Evolutionary conservation across 495 filamentous ascomycete species (phyloP).

Genomic region (Aspergillus campestris): DNA sequence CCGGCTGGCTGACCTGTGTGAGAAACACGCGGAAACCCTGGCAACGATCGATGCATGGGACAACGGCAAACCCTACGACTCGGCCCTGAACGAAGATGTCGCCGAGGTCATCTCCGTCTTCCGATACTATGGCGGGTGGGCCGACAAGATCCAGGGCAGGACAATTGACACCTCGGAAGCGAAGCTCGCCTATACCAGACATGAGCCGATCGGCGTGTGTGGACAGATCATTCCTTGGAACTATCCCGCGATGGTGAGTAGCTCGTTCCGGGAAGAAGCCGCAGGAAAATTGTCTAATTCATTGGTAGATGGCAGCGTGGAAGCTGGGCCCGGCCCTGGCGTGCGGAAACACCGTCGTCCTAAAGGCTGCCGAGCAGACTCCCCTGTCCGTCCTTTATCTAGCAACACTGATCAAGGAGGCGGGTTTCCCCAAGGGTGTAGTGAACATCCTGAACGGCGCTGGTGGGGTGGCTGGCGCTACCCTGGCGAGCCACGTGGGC

Average conservation of each 20-base stretch:
- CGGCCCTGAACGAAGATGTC: constrained; percentile 63
- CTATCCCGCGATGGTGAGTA: constrained; percentile 52
- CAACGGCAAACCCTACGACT: constrained; percentile 79
- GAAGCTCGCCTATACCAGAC: constrained; percentile 83
- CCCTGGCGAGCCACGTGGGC: constrained; percentile 60
- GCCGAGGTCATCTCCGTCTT: constrained; percentile 60
- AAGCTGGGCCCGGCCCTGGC: constrained; percentile 81
- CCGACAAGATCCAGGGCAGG: constrained; percentile 86
- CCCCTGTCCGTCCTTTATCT: constrained; percentile 73
- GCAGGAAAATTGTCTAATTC: constrained; percentile 30
- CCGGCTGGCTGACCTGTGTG: constrained; percentile 64
- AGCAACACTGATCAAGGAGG: constrained; percentile 66
- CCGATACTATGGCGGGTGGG: constrained; percentile 80
- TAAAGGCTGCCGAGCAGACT: constrained; percentile 83
- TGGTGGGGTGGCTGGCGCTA: constrained; percentile 63
- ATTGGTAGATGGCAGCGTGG: constrained; percentile 73
- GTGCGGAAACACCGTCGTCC: constrained; percentile 71
- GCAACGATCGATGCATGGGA: constrained; percentile 91
- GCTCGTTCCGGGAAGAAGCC: no score
- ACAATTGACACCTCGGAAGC: constrained; percentile 69
- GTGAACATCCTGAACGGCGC: constrained; percentile 77
- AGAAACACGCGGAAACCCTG: constrained; percentile 59
- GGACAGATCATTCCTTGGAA: constrained; percentile 72
- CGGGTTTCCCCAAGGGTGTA: constrained; percentile 81
- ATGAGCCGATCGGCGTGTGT: constrained; percentile 82